phyloP scores from a whole-genome alignment of 202 grass and related monocot species.

The Setaria viridis region DNA sequence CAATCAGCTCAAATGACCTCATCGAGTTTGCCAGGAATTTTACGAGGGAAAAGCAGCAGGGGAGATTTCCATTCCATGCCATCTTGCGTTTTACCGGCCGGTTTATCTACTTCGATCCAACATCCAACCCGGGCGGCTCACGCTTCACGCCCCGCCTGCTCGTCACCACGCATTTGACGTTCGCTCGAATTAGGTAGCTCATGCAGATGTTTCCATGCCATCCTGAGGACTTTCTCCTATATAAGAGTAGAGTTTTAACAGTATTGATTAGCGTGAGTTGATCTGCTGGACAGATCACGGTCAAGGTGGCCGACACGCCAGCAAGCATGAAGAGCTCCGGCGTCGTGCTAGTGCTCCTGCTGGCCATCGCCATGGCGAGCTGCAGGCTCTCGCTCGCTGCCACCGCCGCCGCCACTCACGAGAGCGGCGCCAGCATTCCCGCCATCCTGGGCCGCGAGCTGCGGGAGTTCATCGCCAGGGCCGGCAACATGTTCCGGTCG shows the following conservation, averaged over 20 bases:
- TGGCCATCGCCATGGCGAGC: slow-evolving; percentile 42
- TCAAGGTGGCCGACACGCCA: neutral
- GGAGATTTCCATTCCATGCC: neutral
- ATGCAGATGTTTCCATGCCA: slow-evolving; percentile 48
- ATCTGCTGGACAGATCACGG: neutral
- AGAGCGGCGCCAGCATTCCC: slow-evolving; percentile 14
- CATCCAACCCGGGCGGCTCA: slow-evolving; percentile 17
- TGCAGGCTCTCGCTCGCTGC: slow-evolving; percentile 39
- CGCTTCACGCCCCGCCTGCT: slow-evolving; percentile 43
- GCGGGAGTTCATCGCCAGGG: slow-evolving; percentile 43
- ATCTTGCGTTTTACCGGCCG: neutral
- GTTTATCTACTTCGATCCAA: slow-evolving; percentile 24
- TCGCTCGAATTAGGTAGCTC: slow-evolving; percentile 63
- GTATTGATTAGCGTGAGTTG: slow-evolving; percentile 14
- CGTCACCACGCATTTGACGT: slow-evolving; percentile 53
- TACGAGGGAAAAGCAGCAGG: slow-evolving; percentile 1
- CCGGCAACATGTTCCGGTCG: slow-evolving; percentile 53
- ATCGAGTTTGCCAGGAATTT: neutral
- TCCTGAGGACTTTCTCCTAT: slow-evolving; percentile 31
- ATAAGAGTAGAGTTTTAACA: slow-evolving; percentile 34
- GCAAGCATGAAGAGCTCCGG: slow-evolving; percentile 60
- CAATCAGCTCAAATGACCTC: slow-evolving; percentile 15
- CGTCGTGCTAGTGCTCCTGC: slow-evolving; percentile 59
- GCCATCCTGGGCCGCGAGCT: slow-evolving; percentile 51
- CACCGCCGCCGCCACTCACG: neutral